Evolutionary conservation across 352 stramenopile genomes (phyloP), one percentile per base, ranked within the genome.

Genomic region (Plasmopara viticola): DNA sequence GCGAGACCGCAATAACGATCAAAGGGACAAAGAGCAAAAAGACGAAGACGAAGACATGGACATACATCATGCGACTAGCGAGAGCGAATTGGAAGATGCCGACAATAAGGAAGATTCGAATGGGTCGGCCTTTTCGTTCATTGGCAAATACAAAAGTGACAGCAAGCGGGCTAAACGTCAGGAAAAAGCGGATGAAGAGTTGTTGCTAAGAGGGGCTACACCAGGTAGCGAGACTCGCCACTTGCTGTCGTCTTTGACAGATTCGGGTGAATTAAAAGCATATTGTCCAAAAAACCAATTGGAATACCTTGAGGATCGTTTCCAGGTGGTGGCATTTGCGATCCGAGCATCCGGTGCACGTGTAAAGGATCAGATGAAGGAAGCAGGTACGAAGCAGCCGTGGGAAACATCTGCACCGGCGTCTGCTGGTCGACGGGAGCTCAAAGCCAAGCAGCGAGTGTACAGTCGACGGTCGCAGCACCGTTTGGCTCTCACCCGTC

Each of bases 311-410:
- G 83, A 92, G 55, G 86, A 95, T 43, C 76, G 82, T 6, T 95
- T 95, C 56, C 83, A 95, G 52, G 74, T 91, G 29, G 79, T 95
- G n/a, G 80, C 86, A 15, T 91, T 94, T 48, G 78, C 83, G 14
- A 93, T 94, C 48, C 79, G 82, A 41, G 78, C 80, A 13, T 93
- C 84, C 10, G 81, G 78, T 31, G 86, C 84, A 3, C 76, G 79
- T 9, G 76, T 95, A 33, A 94, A 95, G 60, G 80, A 91, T 52
- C 79, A 91, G 59, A 92, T 94, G 81, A 95, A 95, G 58, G 84
- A 95, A 48, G 81, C 84, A 17, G 81, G 76, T 15, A 90, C 80
- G 5, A 91, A 90, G 42, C 79, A 89, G 56, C 79, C 78, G 6
- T 92, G 76, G 83, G 79, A 87, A 43, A 74, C 68, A 31, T 91